Conservation (phyloP, 306 rosid genomes). For the Vachellia collinsii region DNA sequence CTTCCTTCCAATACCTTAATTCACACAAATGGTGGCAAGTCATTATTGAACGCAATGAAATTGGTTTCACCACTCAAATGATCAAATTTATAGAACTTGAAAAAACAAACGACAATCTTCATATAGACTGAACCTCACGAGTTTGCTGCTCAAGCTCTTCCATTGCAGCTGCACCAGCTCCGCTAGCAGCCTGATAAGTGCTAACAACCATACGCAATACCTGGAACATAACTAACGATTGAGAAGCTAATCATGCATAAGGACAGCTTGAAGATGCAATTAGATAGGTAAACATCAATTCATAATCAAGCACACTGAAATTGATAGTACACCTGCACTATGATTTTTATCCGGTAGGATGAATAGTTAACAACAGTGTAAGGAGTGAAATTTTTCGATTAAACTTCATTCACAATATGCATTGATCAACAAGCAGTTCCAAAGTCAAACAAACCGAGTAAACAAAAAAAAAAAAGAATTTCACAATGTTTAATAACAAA, state of each 20-base stretch:
- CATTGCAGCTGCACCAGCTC: conserved; percentile 99
- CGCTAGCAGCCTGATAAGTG: conserved; percentile 98
- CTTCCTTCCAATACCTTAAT: conserved; percentile 81
- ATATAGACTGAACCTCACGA: conserved; percentile 66
- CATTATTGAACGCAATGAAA: conserved; percentile 3
- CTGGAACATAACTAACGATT: conserved; percentile 50
- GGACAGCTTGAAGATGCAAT: conserved; percentile 8
- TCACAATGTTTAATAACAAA: background rate
- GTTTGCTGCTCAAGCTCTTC: conserved; percentile 96
- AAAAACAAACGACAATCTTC: conserved; percentile 12
- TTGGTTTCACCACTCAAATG: background rate
- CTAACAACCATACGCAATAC: conserved; percentile 94
- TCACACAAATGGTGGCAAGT: conserved; percentile 29
- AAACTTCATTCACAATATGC: background rate
- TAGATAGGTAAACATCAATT: background rate
- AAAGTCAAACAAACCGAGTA: background rate
- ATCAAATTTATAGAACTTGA: background rate
- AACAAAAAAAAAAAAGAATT: background rate
- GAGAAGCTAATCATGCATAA: conserved; percentile 5
- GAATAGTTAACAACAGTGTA: background rate
- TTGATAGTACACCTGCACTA: background rate
- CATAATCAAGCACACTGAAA: background rate
- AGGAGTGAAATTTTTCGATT: background rate
- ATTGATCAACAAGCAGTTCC: background rate
- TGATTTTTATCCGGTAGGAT: background rate